Evolutionary conservation across 2,329 filamentous ascomycete genomes (phyloP), one percentile per base, ranked within the genome.

Genomic region (Lachnellula subtilissima): DNA sequence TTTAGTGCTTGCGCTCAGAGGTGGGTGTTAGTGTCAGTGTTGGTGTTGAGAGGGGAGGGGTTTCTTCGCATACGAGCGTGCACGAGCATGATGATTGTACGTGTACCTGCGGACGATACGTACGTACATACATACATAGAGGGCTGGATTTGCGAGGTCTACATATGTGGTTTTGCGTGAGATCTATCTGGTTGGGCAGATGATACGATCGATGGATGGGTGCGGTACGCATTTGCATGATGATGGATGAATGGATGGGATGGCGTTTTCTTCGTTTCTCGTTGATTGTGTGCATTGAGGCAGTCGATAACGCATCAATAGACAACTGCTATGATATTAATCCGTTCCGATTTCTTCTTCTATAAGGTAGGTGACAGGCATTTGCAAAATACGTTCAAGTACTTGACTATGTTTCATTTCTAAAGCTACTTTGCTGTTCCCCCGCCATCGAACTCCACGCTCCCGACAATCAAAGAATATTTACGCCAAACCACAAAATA

Each of bases 1-100:
- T 80, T 79, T 99, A 70, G 94, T 99, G 51, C 86, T 99, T 64
- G 95, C 94, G 45, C 85, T 99, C 59, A 85, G 94, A 71, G 94
- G 94, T 54, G 93, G 93, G 5, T 32, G 19, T 22, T 47, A 47
- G 45, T 22, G 23, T 47, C 9, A 9, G 8, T 11, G 28, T 11
- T 9, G 9, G 8, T 32, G 22, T 39, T 39, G 36, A 14, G 36
- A 39, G 15, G 15, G 36, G 36, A 4, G 14, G 15, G 37, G 12
- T 2, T 11, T 11, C 8, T 11, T 11, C 28, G 8, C 28, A 32
- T 32, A 32, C 28, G 28, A 32, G 28, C 28, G 28, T 11, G 28
- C 28, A 11, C 9, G 28, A 32, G 28, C 28, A 32, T 11, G 28
- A 32, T 32, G 25, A 25, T 25, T 25, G 8, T 9, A 28, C 28